These are phyloP conservation scores for Cordyceps cicadae DNA, from an alignment of 2,329 filamentous ascomycete genomes.

Conservation along the genomic window DNA sequence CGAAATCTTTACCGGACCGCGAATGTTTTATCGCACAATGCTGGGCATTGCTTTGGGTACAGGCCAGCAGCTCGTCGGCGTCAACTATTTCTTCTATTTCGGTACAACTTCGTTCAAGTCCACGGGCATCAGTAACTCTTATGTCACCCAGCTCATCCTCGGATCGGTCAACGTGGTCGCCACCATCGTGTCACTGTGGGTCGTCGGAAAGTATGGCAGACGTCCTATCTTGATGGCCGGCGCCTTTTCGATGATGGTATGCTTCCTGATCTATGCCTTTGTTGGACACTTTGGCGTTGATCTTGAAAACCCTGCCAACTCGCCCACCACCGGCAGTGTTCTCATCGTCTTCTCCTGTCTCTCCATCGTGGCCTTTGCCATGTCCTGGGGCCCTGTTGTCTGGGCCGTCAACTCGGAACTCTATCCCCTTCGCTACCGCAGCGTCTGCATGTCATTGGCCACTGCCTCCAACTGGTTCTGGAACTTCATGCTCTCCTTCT, in stretches of 20 bases:
- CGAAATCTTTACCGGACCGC: constrained; percentile 60
- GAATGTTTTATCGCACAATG: constrained; percentile 56
- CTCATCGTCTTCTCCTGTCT: constrained; percentile 63
- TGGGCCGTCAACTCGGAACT: constrained; percentile 59
- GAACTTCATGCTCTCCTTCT: constrained; percentile 52
- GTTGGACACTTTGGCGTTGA: constrained; percentile 40
- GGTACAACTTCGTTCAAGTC: constrained; percentile 57
- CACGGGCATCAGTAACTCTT: constrained; percentile 57
- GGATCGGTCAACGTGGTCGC: constrained; percentile 59
- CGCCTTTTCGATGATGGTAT: constrained; percentile 51
- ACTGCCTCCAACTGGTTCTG: constrained; percentile 55
- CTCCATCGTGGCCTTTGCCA: constrained; percentile 59
- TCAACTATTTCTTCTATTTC: constrained; percentile 63
- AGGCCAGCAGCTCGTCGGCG: constrained; percentile 60
- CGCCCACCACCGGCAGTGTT: constrained; percentile 43
- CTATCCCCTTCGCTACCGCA: constrained; percentile 51
- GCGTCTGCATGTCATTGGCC: constrained; percentile 46
- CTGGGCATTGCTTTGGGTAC: constrained; percentile 56
- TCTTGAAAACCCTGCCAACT: constrained; percentile 32
- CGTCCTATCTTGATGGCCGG: constrained; percentile 55
- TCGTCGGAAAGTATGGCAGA: constrained; percentile 58
- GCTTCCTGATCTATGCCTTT: constrained; percentile 42
- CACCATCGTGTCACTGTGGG: constrained; percentile 56
- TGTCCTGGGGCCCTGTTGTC: constrained; percentile 61
- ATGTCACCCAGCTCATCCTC: constrained; percentile 60